Base-by-base conservation (phyloP, 164 flowering plant species). In the Aristolochia fimbriata region DNA sequence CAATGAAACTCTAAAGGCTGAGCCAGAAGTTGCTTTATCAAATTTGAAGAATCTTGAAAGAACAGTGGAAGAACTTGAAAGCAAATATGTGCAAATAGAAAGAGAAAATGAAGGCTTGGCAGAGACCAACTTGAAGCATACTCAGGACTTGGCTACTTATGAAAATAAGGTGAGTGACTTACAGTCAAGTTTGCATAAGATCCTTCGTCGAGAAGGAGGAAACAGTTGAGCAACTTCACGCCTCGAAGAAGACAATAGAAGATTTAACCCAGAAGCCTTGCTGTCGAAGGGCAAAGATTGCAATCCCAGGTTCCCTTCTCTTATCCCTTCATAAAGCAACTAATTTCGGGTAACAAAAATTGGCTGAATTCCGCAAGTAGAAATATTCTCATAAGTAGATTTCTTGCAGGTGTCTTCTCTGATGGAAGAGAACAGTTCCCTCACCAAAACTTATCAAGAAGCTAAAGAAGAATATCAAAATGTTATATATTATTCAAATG, bases 351-450 rank as follows among this genome's bases (percentile, higher is more conserved):
- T 52, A 10, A 22, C 23, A 31, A 10, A 52, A 4, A 12, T 56
- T 56, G 2, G 24, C 16, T 56, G 43, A 33, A 53, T 62, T 23
- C 51, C 24, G 27, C 23, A 33, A 46, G 15, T 19, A 13, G 47
- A 51, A 31, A 21, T 22, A 45, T 37, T 65, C 55, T 61, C 13
- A 56, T 37, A 24, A 23, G 30, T 21, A 27, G 51, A 55, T 10
- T 65, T 54, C 10, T 49, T 73, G 27, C 88, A 93, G 99, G 74
- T 93, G 62, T 73, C 83, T 70, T 76, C 91, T 55, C 62, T 81
- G 10, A 65, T 76, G 81, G 96, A 88, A 71, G 97, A 93, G 73
- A 90, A 87, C 60, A 73, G 68, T 61, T 60, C 67, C 54, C 82
- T 87, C 57, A 80, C 66, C 64, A 84, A 81, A 69, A 70, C 84